Percentiles rank a stretch among this genome's conserved stretches.
phyloP scores from a whole-genome alignment of 768 basidiomycete genomes.

The Russula ochroleuca region DNA sequence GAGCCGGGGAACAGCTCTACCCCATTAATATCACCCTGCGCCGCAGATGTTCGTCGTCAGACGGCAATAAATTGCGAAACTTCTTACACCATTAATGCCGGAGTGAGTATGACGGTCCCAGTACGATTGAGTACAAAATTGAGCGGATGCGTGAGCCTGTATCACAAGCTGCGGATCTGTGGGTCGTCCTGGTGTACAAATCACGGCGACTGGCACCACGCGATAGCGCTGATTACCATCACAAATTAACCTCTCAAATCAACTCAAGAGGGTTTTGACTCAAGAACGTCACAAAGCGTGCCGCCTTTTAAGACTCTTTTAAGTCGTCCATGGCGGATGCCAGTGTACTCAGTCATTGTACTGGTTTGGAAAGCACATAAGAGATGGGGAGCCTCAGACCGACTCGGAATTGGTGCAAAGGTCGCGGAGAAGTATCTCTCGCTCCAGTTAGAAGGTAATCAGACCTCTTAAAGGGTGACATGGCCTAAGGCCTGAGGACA shows the following conservation, averaged over 20 bases:
- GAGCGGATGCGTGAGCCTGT: conserved; percentile 50
- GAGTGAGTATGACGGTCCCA: too few relatives aligned
- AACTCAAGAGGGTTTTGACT: conserved; percentile 60
- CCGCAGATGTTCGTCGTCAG: too few relatives aligned
- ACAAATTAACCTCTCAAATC: conserved; percentile 62
- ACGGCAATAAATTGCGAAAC: too few relatives aligned
- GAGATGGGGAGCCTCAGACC: conserved; percentile 70
- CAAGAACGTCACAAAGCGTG: conserved; percentile 82
- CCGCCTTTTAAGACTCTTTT: too few relatives aligned
- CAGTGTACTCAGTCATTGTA: too few relatives aligned
- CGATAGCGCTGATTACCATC: conserved; percentile 75
- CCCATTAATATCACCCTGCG: too few relatives aligned
- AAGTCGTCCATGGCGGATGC: conserved; percentile 82
- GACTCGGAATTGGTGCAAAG: conserved; percentile 45
- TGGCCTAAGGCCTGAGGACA: too few relatives aligned
- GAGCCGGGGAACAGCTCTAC: too few relatives aligned
- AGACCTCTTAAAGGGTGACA: too few relatives aligned
- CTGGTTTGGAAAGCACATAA: conserved; percentile 82
- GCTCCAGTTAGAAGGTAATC: conserved; percentile 54
- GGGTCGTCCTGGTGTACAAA: conserved; percentile 80
- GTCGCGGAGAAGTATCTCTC: conserved; percentile 70
- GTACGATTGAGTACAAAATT: conserved; percentile 78
- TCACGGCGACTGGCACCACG: conserved; percentile 87
- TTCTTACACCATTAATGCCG: too few relatives aligned
- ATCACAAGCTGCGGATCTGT: not conserved